Conservation (phyloP, 202 grass and related monocot genomes). For the Miscanthus sacchariflorus region DNA sequence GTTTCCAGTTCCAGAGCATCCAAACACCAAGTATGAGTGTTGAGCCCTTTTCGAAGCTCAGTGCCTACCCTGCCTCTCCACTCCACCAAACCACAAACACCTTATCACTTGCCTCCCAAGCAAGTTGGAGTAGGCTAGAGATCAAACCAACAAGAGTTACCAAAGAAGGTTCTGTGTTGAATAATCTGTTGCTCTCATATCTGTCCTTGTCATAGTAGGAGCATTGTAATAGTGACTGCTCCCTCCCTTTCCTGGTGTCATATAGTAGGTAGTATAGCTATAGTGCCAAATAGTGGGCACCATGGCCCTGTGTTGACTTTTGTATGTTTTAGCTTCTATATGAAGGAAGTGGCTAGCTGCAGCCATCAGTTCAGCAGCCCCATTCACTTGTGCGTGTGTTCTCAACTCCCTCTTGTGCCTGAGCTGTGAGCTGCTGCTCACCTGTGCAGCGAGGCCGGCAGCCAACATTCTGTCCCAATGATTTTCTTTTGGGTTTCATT, state of each 20-base stretch:
- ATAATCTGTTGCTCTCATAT: not conserved
- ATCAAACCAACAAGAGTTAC: not conserved
- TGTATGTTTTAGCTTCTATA: too few species aligned
- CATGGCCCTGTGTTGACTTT: too few species aligned
- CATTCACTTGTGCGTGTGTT: not conserved
- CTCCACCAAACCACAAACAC: not conserved
- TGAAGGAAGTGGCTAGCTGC: too few species aligned
- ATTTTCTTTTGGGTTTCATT: constrained; percentile 2
- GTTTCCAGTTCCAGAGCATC: too few species aligned
- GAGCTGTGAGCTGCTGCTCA: not conserved
- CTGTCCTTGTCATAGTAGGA: not conserved
- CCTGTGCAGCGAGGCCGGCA: not conserved
- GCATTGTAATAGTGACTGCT: not conserved
- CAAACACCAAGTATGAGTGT: not conserved
- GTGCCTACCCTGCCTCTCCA: not conserved
- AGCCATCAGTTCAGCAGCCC: not conserved
- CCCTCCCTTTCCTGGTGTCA: not conserved
- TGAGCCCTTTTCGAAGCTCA: not conserved
- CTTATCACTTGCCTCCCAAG: not conserved
- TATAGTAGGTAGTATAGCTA: not conserved
- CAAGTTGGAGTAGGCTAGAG: not conserved
- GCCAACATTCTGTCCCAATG: not conserved
- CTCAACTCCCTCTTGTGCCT: not conserved
- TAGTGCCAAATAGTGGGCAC: not conserved
- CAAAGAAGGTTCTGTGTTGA: not conserved